phyloP scores from a whole-genome alignment of 768 basidiomycete genomes.

The Termitomyces sp. region DNA sequence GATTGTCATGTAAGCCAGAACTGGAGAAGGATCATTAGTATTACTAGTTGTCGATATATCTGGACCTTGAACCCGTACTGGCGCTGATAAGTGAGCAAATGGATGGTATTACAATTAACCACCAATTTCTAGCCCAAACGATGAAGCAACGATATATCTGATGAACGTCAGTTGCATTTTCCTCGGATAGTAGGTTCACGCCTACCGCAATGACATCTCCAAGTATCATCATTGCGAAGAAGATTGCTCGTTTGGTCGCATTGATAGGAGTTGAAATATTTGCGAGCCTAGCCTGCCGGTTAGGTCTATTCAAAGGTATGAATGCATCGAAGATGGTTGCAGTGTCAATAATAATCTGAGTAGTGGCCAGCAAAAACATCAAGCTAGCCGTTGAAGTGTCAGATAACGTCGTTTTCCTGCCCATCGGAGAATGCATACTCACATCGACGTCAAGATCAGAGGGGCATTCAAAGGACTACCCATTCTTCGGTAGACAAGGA shows the following conservation, averaged over 20 bases:
- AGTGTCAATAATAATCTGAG: neutral
- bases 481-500: neutral
- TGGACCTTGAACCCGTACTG: neutral
- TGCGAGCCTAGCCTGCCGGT: neutral
- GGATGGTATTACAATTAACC: neutral
- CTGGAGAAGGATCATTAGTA: neutral
- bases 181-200: neutral
- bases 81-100: neutral
- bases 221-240: constrained; percentile 10
- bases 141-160: constrained; percentile 3
- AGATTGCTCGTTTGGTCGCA: constrained; percentile 8
- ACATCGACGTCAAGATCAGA: neutral
- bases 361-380: neutral
- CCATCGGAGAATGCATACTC: neutral
- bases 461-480: neutral
- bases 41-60: neutral
- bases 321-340: neutral
- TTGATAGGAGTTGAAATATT: constrained; percentile 5
- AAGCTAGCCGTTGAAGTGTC: neutral
- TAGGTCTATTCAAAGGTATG: neutral
- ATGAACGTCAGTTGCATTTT: neutral
- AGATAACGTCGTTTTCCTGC: too few relatives aligned
- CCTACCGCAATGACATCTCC: constrained; percentile 8
- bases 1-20: constrained; percentile 1
- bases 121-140: neutral